Base-by-base conservation (phyloP, 768 basidiomycete species). In the Tricholoma sp. region DNA sequence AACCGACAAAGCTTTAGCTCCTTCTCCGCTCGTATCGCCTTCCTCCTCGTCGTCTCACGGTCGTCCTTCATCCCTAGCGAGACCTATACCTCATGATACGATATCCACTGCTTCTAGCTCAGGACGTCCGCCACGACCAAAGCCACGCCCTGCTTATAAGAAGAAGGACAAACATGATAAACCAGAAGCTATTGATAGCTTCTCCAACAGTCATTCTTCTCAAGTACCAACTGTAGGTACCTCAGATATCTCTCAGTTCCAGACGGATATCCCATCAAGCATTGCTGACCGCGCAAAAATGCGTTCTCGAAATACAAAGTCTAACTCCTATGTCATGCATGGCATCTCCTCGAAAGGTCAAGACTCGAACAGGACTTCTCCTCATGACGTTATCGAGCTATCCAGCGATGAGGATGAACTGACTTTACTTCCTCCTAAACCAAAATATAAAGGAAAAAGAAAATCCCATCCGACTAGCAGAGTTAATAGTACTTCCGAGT, bases 201-300 rank as follows among this genome's bases (percentile, higher is more conserved):
- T 55, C 11, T 58, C 59, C 10, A 57, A 44, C 39, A 32, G 48
- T 42, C 8, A 36, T 20, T 37, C 39, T 24, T 18, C 50, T 37
- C 29, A 44, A 44, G 50, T 54, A 6, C 13, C 44, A 13, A 17
- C 45, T 18, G 41, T 29, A 44, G 24, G 45, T 6, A 47, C 28
- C 13, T 15, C 28, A 9, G 13, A 47, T 29, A 15, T 15, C 13
- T 47, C 28, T 29, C 12, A 29, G 6, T 29, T 47, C 9, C 41
- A 51, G 32, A 53, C 62, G 44, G 57, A 65, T 31, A 45, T 39
- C n/a, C 58, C 59, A 17, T 53, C 56, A 12, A 64, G 60, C 45
- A 82, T 83, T 24, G 82, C 82, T n/a, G 82, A 84, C 41, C 74
- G 82, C 15, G 79, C 82, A 50, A 84, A 84, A 62, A 81, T 74